Percentiles rank a stretch among this genome's conserved stretches.
Conservation (phyloP, 2,329 filamentous ascomycete species). For the Penicillium sp. region DNA sequence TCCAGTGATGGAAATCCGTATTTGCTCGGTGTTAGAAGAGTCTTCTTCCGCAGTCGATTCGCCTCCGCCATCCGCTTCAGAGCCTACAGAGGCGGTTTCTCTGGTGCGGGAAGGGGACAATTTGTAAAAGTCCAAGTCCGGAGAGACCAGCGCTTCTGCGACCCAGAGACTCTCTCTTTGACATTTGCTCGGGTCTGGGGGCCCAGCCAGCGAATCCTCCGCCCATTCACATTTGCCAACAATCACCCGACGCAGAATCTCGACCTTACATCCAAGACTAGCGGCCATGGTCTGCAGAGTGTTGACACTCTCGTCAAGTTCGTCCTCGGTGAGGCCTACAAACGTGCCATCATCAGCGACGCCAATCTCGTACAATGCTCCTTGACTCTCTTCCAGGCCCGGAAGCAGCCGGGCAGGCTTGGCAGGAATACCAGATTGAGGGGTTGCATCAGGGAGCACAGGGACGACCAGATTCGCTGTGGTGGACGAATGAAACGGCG, state of each 20-base stretch:
- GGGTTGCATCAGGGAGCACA: conserved; percentile 65
- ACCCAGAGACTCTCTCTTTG: conserved; percentile 70
- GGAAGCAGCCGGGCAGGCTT: conserved; percentile 61
- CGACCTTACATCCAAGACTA: conserved; percentile 82
- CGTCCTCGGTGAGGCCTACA: conserved; percentile 82
- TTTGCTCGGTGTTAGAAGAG: conserved; percentile 65
- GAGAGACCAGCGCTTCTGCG: conserved; percentile 84
- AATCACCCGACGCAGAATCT: conserved; percentile 76
- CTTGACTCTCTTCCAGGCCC: conserved; percentile 87
- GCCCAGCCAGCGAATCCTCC: conserved; percentile 28
- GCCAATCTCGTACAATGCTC: conserved; percentile 93
- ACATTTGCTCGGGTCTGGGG: conserved; percentile 28
- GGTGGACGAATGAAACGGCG: conserved; percentile 81
- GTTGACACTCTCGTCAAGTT: conserved; percentile 85
- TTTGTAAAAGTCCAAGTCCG: conserved; percentile 58
- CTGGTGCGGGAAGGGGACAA: conserved; percentile 16
- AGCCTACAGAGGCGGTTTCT: not conserved
- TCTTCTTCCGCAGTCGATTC: conserved; percentile 22
- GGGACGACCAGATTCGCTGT: conserved; percentile 75
- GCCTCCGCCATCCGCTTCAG: not conserved
- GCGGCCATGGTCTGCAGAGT: conserved; percentile 90
- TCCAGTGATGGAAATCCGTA: conserved; percentile 84
- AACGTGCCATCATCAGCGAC: conserved; percentile 93
- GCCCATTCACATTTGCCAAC: conserved; percentile 77
- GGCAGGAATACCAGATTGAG: conserved; percentile 58